Evolutionary conservation across 495 filamentous ascomycete genomes (phyloP).

Genomic region (Friedmanniomyces endolithicus): DNA sequence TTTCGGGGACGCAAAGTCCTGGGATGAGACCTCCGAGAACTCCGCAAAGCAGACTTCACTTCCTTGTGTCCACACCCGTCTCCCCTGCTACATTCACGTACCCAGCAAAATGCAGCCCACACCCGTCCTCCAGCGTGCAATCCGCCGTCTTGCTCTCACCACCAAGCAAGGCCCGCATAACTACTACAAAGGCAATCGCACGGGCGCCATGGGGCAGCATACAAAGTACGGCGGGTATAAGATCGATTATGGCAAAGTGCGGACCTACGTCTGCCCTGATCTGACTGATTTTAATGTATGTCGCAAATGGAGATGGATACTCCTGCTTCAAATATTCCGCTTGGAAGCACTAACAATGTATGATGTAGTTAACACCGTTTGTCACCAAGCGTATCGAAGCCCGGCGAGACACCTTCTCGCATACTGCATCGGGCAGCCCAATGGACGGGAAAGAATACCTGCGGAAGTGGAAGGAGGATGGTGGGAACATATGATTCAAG

Average conservation of each 20-base stretch:
- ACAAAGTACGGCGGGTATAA: slow-evolving; percentile 74
- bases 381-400: slow-evolving; percentile 51
- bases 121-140: slow-evolving; percentile 47
- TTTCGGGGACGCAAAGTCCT: slow-evolving; percentile 4
- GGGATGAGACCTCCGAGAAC: background rate
- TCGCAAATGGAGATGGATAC: too few species aligned
- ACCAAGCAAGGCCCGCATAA: slow-evolving; percentile 88
- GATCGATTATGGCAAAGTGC: slow-evolving; percentile 73
- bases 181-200: slow-evolving; percentile 91
- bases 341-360: too few species aligned
- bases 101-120: slow-evolving; percentile 50
- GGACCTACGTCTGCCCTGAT: slow-evolving; percentile 74
- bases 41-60: background rate
- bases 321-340: too few species aligned
- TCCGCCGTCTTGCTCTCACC: slow-evolving; percentile 62
- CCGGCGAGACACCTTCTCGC: slow-evolving; percentile 36
- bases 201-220: slow-evolving; percentile 75
- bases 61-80: background rate
- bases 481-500: slow-evolving; percentile 44
- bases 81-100: background rate
- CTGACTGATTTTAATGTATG: slow-evolving; percentile 60
- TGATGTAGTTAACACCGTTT: slow-evolving; percentile 68
- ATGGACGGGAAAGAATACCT: slow-evolving; percentile 49
- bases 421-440: slow-evolving; percentile 6
- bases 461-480: slow-evolving; percentile 55